Evolutionary conservation across 306 rosid species (phyloP).

Genomic region (Vigna hirtella): DNA sequence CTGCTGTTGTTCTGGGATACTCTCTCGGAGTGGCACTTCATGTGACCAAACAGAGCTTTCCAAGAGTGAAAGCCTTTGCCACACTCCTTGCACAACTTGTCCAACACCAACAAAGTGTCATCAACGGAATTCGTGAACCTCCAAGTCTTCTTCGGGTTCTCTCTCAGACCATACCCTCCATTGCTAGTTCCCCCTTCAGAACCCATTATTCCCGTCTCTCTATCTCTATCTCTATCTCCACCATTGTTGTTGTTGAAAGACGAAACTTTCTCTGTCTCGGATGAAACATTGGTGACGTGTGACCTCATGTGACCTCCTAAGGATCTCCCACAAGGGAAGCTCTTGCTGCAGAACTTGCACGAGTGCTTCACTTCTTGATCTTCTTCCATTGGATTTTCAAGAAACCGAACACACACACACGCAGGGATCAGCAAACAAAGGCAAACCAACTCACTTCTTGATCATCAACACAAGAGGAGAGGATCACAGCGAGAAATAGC

Average conservation of each 20-base stretch:
- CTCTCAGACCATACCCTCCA: constrained; percentile 74
- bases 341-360: constrained; percentile 88
- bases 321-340: constrained; percentile 88
- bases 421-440: constrained; percentile 38
- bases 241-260: constrained; percentile 21
- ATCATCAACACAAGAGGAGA: constrained; percentile 28
- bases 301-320: constrained; percentile 98
- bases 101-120: constrained; percentile 48
- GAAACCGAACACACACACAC: not conserved
- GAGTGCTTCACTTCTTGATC: constrained; percentile 58
- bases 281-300: constrained; percentile 59
- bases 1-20: constrained; percentile 38
- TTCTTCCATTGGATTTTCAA: constrained; percentile 60
- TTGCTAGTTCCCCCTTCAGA: constrained; percentile 47
- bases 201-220: constrained; percentile 19
- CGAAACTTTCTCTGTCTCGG: constrained; percentile 50
- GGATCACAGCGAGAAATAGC: not conserved
- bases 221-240: constrained; percentile 47
- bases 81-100: constrained; percentile 83
- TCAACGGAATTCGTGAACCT: constrained; percentile 60
- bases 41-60: constrained; percentile 90
- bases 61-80: constrained; percentile 78
- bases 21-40: constrained; percentile 83
- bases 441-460: constrained; percentile 32
- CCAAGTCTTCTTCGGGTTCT: constrained; percentile 81